Conservation (phyloP, 2,329 filamentous ascomycete species). For the Colletotrichum brevisporum region DNA sequence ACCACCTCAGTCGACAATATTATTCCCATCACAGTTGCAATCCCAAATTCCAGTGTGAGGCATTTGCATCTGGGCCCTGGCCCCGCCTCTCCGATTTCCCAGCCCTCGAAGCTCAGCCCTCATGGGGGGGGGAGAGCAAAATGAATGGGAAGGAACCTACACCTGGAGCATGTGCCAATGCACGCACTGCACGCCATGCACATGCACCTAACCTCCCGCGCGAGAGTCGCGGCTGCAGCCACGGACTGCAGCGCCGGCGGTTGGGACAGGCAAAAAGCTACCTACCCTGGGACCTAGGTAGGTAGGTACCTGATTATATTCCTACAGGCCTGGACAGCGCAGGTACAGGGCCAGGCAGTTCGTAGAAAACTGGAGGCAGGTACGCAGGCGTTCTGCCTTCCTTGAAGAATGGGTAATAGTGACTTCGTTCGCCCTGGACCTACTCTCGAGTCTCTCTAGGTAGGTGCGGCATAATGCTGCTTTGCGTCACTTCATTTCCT, state of each 20-base stretch:
- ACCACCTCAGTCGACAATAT: too few relatives aligned
- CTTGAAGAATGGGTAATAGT: neutral
- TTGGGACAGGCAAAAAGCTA: neutral
- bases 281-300: neutral
- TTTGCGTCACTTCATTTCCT: neutral
- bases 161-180: too few relatives aligned
- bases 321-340: neutral
- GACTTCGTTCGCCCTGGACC: neutral
- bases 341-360: neutral
- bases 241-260: neutral
- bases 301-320: too few relatives aligned
- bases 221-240: conserved; percentile 14
- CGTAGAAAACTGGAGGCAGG: neutral
- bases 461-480: neutral
- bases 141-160: conserved; percentile 8
- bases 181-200: neutral
- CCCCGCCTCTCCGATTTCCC: conserved; percentile 16
- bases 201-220: conserved; percentile 28
- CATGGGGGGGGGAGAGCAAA: neutral
- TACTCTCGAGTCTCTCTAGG: too few relatives aligned
- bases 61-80: conserved; percentile 9
- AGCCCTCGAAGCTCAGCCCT: neutral
- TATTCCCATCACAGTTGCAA: conserved; percentile 2
- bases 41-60: conserved; percentile 4
- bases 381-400: too few relatives aligned